Evolutionary conservation across 2,329 filamentous ascomycete genomes (phyloP), one percentile per base, ranked within the genome.

Genomic region (Penicillium sclerotiorum): DNA sequence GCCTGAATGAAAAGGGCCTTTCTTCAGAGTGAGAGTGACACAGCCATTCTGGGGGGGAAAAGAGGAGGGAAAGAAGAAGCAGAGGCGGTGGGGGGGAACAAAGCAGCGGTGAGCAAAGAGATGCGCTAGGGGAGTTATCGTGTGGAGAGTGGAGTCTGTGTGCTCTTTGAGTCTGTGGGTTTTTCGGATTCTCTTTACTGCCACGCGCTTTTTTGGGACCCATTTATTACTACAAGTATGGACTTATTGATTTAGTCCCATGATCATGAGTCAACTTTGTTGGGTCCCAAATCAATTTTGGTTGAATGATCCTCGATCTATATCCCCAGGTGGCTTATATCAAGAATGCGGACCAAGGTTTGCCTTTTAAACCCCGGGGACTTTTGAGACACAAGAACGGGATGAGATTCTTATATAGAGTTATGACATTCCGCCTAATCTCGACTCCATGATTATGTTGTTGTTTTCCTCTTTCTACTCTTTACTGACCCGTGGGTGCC

Each of bases 21-120:
- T 59, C 57, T 59, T 61, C 58, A 60, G 56, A 57, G 45, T 41
- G 15, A 58, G 57, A 54, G 47, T 55, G 45, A 59, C 56, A 61
- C 56, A 51, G 57, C 57, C 58, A 62, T 61, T 42, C 32, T 32
- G 27, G 28, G 56, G 53, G 53, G 55, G 47, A 57, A 54, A 50
- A 28, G 25, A 28, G 25, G 25, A 28, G 13, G 25, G 13, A 50
- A 47, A 37, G 47, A 47, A 51, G 49, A 45, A 53, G 55, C 35
- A 58, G 60, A 69, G 64, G 65, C 69, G 73, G 73, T 73, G 74
- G 67, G 58, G 58, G 67, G 64, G 68, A 63, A 38, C 63, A 66
- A 72, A 73, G 67, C 68, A 71, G 71, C 71, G 71, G 71, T 73
- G 71, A 73, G 68, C 58, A 61, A 21, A 22, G 61, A 67, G 67